Evolutionary conservation across 169 alveolate genomes (phyloP), one percentile per base, ranked within the genome.

Genomic region (Ichthyophthirius multifiliis): DNA sequence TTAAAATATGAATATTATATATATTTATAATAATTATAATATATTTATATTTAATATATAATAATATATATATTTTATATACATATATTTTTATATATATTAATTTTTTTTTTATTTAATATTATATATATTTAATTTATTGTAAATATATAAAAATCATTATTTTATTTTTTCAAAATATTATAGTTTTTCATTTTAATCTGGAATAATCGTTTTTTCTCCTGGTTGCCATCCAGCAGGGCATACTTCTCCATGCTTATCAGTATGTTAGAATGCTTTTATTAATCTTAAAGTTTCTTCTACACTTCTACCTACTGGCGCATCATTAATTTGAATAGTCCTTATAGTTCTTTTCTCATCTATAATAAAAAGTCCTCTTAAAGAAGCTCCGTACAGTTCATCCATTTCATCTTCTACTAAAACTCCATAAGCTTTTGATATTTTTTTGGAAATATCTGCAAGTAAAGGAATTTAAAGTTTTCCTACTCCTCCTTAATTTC

Each of bases 171-270:
- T 89, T 84, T 89, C 83, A 88, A 82, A 92, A 44, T 86, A 65
- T 65, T 74, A 43, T 35, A 65, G 78, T 65, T 89, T 80, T 20
- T 79, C 98, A 32, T 98, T 98, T 63, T 96, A 90, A 45, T 98
- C 95, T 39, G 99, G 98, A 39, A 95, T 92, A 98, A 98, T 98
- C 39, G 99, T 97, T 83, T 88, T 94, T 63, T 91, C 92, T 43
- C 99, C 99, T 67, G 98, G 98, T 89, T 93, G 91, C 99, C 99
- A 98, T 88, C 95, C 94, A 30, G 99, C 99, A 65, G 99, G 99
- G 89, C 99, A 98, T 43, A 98, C 99, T 83, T 98, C 99, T 41
- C 99, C 99, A 89, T 95, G 89, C 81, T 93, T 95, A 89, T 98
- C 99, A 85, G 96, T 94, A 90, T 93, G 96, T 89, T 97, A 98